These are phyloP conservation scores for Myriosclerotinia duriaeana DNA, from an alignment of 2,329 filamentous ascomycete genomes.

Conservation along the genomic window DNA sequence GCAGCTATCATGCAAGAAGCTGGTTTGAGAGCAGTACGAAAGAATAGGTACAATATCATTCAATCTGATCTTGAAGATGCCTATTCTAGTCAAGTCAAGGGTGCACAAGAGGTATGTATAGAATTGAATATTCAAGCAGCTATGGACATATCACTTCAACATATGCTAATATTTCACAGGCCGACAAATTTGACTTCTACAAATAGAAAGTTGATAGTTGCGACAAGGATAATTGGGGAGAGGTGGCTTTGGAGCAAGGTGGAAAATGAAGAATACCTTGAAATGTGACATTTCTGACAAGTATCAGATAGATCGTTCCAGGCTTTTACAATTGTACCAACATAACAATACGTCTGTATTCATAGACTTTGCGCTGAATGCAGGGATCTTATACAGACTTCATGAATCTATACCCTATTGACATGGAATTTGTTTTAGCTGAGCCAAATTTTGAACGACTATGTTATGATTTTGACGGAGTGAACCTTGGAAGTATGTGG, in stretches of 20 bases:
- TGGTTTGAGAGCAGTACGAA: slow-evolving; percentile 86
- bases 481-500: not conserved
- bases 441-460: not conserved
- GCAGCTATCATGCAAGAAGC: slow-evolving; percentile 99
- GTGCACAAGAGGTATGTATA: slow-evolving; percentile 59
- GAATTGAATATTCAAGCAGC: slow-evolving; percentile 43
- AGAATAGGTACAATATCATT: slow-evolving; percentile 99
- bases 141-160: not conserved
- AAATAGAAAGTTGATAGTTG: slow-evolving; percentile 52
- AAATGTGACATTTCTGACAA: slow-evolving; percentile 15
- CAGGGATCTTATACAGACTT: slow-evolving; percentile 13
- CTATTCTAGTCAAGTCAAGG: slow-evolving; percentile 96
- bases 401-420: slow-evolving; percentile 19
- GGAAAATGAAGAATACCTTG: slow-evolving; percentile 10
- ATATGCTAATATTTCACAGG: slow-evolving; percentile 44
- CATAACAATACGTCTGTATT: slow-evolving; percentile 19
- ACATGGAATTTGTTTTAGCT: not conserved
- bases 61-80: slow-evolving; percentile 95
- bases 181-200: slow-evolving; percentile 88
- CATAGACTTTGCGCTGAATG: slow-evolving; percentile 17
- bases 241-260: not conserved
- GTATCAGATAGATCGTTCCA: slow-evolving; percentile 8
- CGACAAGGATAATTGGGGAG: not conserved
- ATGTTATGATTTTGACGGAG: not conserved
- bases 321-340: slow-evolving; percentile 21